Evolutionary conservation across 805 yeast species (phyloP), one percentile per base, ranked within the genome.

Genomic region (Candida lessepsii): DNA sequence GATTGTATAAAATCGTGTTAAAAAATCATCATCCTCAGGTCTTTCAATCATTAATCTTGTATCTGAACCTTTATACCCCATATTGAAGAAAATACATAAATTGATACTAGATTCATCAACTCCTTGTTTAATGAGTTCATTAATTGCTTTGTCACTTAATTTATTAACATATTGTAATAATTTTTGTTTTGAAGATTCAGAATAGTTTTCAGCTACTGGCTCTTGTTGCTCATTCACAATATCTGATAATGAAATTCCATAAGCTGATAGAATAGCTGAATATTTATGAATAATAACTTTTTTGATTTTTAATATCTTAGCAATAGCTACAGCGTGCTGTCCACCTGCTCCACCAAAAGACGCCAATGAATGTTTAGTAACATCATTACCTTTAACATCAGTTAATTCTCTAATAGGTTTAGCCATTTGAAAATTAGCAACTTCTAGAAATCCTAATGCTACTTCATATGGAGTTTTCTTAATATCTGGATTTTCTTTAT

Each of bases 261-360:
- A 88, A 0, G 96, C 96, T 1, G 95, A 84, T 7, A 88, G 65
- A 30, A 88, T 78, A 0, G 95, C 85, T 2, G 95, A 86, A 58
- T 85, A 84, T 56, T 83, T 76, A 62, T 88, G 96, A 19, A 84
- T 80, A 24, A 86, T 61, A 4, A 88, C 84, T 20, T 78, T 75
- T 10, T 67, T 57, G 26, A 88, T 83, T 6, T 89, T 89, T 45
- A 88, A 67, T 20, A 76, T 72, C 42, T 77, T 72, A 1, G 95
- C 95, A 25, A 88, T 81, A 8, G 85, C 81, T 37, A 78, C 81
- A 2, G 93, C 90, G 59, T 86, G 90, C 61, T 88, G 96, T 9
- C 96, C 96, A 38, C 96, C 96, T 17, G 95, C 95, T 31, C 96
- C 96, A 32, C 96, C 96, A 63, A 88, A 87, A 1, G 91, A 76